phyloP scores from a whole-genome alignment of 352 stramenopile species.

The Globisporangium nunn region DNA sequence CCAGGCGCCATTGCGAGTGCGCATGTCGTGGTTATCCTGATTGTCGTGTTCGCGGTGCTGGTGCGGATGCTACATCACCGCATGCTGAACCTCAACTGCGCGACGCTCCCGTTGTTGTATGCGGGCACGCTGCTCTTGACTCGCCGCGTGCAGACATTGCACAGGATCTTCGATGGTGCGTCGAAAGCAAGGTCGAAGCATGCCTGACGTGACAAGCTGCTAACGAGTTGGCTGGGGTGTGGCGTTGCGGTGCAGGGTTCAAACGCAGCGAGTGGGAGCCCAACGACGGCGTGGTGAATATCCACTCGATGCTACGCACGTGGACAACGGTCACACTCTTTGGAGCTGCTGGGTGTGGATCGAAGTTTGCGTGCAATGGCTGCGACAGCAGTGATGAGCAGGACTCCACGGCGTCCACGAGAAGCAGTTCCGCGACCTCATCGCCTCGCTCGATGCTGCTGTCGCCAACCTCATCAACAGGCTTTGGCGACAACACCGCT shows the following conservation, averaged over 20 bases:
- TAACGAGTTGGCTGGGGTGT: no score
- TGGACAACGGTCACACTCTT: slow-evolving; percentile 14
- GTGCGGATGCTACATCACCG: slow-evolving; percentile 19
- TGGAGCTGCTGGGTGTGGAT: no score
- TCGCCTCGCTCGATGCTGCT: not conserved
- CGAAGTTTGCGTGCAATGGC: no score
- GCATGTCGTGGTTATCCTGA: no score
- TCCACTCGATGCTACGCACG: slow-evolving; percentile 58
- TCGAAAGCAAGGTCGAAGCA: no score
- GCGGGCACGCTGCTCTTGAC: slow-evolving; percentile 55
- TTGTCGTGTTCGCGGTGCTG: slow-evolving; percentile 5
- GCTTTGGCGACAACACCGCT: not conserved
- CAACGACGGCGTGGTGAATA: slow-evolving; percentile 73
- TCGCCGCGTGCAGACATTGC: slow-evolving; percentile 35
- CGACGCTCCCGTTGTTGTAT: slow-evolving; percentile 54
- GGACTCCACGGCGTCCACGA: not conserved
- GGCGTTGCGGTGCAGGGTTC: slow-evolving; percentile 13
- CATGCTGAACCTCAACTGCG: slow-evolving; percentile 45
- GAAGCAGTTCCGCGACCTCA: not conserved
- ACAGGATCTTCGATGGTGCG: slow-evolving; percentile 46
- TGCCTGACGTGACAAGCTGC: no score
- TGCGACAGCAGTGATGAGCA: not conserved
- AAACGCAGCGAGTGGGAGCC: slow-evolving; percentile 48
- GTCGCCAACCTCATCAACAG: not conserved
- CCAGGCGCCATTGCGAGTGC: no score